phyloP scores from a whole-genome alignment of 1,284 basidiomycete species.

The Sphaerobolus stellatus region DNA sequence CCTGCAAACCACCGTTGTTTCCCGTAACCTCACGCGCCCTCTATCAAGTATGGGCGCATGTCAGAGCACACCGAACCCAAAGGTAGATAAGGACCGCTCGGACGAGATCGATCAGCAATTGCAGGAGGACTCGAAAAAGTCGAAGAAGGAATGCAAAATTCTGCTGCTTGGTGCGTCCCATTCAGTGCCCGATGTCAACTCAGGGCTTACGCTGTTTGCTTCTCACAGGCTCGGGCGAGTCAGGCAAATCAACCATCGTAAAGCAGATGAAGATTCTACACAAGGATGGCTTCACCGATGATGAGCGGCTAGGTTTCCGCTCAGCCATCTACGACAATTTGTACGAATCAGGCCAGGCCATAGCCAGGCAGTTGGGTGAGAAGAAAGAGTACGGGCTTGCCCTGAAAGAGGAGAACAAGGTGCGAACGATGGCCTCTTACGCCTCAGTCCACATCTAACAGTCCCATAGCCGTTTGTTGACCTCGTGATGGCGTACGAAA shows the following conservation, averaged over 20 bases:
- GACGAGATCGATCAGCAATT: conserved; percentile 72
- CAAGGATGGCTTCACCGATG: conserved; percentile 84
- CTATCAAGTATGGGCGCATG: conserved; percentile 60
- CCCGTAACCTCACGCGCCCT: not conserved
- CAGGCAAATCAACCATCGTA: conserved; percentile 94
- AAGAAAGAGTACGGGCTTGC: conserved; percentile 82
- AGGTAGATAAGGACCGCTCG: conserved; percentile 63
- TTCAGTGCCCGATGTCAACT: conserved; percentile 4
- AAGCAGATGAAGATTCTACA: conserved; percentile 99
- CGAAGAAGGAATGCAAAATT: conserved; percentile 94
- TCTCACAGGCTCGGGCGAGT: conserved; percentile 76
- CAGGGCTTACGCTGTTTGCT: conserved; percentile 4
- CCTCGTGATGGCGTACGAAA: conserved; percentile 9
- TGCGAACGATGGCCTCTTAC: too few species aligned
- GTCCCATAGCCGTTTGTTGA: conserved; percentile 1
- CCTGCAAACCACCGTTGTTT: not conserved
- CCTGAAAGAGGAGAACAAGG: conserved; percentile 73
- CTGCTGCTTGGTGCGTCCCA: conserved; percentile 74
- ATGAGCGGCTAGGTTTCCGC: conserved; percentile 80
- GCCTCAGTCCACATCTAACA: too few species aligned
- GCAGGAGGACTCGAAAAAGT: conserved; percentile 69
- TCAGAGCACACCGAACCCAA: conserved; percentile 51
- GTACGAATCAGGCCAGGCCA: conserved; percentile 85
- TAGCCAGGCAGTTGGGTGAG: conserved; percentile 89
- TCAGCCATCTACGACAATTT: conserved; percentile 74